Conservation (phyloP, 2,329 filamentous ascomycete genomes). For the Botryosphaeria agaves region DNA sequence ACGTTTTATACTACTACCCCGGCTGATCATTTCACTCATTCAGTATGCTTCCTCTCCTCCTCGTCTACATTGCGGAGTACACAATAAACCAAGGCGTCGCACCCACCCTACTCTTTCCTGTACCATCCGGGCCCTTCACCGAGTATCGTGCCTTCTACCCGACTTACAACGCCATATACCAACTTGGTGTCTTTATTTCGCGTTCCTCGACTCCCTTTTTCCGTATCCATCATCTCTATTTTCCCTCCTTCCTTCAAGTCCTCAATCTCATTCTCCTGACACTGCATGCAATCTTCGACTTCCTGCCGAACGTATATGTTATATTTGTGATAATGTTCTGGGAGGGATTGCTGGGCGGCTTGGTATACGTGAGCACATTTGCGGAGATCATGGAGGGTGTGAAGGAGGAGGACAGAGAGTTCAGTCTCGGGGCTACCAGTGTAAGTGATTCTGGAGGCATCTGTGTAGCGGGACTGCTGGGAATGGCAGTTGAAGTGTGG, state of each 20-base stretch:
- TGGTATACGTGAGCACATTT: slow-evolving; percentile 93
- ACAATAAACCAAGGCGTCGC: slow-evolving; percentile 92
- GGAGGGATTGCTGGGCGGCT: slow-evolving; percentile 80
- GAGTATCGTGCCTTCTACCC: slow-evolving; percentile 83
- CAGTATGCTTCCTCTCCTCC: slow-evolving; percentile 72
- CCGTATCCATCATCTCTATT: slow-evolving; percentile 63
- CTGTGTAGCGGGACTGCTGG: slow-evolving; percentile 68
- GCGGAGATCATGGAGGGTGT: slow-evolving; percentile 82
- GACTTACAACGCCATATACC: slow-evolving; percentile 87
- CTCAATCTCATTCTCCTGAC: slow-evolving; percentile 59
- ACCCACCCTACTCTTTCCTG: slow-evolving; percentile 75
- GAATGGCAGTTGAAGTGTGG: slow-evolving; percentile 65
- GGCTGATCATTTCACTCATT: slow-evolving; percentile 1
- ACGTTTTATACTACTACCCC: background rate
- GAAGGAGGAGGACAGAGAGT: slow-evolving; percentile 63
- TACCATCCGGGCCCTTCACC: slow-evolving; percentile 57
- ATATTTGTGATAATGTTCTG: slow-evolving; percentile 77
- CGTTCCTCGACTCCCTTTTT: slow-evolving; percentile 80
- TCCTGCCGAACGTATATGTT: slow-evolving; percentile 74
- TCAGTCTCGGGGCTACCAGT: slow-evolving; percentile 74
- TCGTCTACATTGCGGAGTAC: slow-evolving; percentile 94
- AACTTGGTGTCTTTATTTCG: slow-evolving; percentile 87
- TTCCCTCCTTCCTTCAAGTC: slow-evolving; percentile 68
- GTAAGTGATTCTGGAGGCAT: slow-evolving; percentile 88
- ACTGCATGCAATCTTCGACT: slow-evolving; percentile 60